Conservation (phyloP, 805 yeast genomes). For the Suhomyces kilbournensis region DNA sequence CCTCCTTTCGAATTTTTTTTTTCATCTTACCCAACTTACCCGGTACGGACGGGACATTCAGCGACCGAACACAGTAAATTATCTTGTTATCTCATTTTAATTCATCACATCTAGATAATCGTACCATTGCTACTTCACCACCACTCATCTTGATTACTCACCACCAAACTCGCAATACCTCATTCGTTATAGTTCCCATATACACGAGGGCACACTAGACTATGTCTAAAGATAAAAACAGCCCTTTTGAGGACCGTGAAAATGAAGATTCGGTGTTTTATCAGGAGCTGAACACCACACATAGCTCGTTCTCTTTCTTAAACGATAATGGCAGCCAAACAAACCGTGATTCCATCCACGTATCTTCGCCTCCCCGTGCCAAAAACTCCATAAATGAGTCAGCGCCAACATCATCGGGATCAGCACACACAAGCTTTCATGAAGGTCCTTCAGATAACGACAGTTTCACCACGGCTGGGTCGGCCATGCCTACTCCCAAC, state of each 20-base stretch:
- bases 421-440: neutral
- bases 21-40: neutral
- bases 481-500: conserved; percentile 27
- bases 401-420: neutral
- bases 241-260: neutral
- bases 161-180: too few relatives aligned
- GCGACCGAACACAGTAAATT: neutral
- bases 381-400: neutral
- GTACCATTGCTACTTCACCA: neutral
- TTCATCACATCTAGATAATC: neutral
- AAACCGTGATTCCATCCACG: neutral
- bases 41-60: neutral
- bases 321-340: conserved; percentile 1
- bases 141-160: neutral
- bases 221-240: neutral
- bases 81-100: neutral
- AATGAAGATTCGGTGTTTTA: neutral
- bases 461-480: neutral
- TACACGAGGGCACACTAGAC: neutral
- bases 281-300: conserved; percentile 2
- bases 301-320: conserved; percentile 1
- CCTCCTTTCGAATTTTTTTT: neutral
- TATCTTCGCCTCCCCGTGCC: neutral
- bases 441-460: neutral
- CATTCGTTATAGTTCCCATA: too few relatives aligned